Evolutionary conservation across 345 rosid species (phyloP).

Genomic region (Linum tenue): DNA sequence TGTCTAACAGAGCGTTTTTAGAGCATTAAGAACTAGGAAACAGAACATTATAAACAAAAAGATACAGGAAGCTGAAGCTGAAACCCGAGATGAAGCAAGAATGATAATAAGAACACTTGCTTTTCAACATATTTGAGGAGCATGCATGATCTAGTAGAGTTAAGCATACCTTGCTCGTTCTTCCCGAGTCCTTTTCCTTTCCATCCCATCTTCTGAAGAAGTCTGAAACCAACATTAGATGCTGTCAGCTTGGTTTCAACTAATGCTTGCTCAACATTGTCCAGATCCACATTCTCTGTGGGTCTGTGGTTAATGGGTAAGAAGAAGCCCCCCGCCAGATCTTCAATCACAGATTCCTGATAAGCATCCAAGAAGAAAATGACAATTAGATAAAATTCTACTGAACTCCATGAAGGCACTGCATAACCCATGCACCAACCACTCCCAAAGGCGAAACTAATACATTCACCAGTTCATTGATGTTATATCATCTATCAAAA

Average conservation of each 20-base stretch:
- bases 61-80: too few species aligned
- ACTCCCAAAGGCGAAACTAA: background rate
- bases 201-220: constrained; percentile 99
- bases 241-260: constrained; percentile 67
- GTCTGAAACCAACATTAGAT: constrained; percentile 87
- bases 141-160: background rate
- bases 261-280: constrained; percentile 84
- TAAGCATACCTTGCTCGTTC: constrained; percentile 71
- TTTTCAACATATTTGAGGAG: background rate
- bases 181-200: constrained; percentile 95
- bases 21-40: background rate
- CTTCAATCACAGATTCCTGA: constrained; percentile 64
- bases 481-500: too few species aligned
- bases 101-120: too few species aligned
- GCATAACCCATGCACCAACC: background rate
- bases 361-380: constrained; percentile 11
- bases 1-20: too few species aligned
- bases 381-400: background rate
- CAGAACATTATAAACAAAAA: background rate
- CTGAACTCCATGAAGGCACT: background rate
- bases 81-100: too few species aligned
- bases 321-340: constrained; percentile 56
- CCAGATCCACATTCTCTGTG: constrained; percentile 76
- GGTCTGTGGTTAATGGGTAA: constrained; percentile 67
- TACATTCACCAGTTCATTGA: too few species aligned